These are phyloP conservation scores for Coniophora puteana DNA, from an alignment of 1,284 basidiomycete species.

Conservation along the genomic window DNA sequence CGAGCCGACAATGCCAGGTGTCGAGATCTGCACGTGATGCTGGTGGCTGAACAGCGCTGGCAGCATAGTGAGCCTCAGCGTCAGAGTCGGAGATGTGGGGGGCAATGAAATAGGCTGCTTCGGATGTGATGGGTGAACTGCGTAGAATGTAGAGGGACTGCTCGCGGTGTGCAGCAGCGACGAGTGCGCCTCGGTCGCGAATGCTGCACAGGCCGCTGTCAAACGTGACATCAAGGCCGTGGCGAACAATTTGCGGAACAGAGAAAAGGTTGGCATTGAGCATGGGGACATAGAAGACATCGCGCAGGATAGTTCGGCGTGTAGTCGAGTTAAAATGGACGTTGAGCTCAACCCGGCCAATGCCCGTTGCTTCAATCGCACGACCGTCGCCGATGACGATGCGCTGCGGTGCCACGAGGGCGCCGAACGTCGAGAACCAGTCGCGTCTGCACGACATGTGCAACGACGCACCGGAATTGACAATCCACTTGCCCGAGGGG, in stretches of 20 bases:
- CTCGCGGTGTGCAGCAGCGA: not conserved
- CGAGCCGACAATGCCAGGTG: conserved; percentile 10
- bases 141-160: conserved; percentile 1
- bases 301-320: no score
- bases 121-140: not conserved
- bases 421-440: conserved; percentile 8
- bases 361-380: not conserved
- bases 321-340: no score
- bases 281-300: no score
- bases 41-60: not conserved
- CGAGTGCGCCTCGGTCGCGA: not conserved
- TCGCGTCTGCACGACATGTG: conserved; percentile 14
- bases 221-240: no score
- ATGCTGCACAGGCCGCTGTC: no score
- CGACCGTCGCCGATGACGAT: not conserved
- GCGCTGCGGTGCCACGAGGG: not conserved
- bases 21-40: not conserved
- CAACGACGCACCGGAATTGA: conserved; percentile 17
- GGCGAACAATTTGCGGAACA: no score
- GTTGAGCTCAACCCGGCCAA: no score
- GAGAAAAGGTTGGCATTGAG: no score
- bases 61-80: not conserved
- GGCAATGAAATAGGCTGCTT: not conserved
- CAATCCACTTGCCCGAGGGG: no score
- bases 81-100: conserved; percentile 1